Evolutionary conservation across 352 stramenopile species (phyloP), one percentile per base, ranked within the genome.

Genomic region (Peronospora destructor): DNA sequence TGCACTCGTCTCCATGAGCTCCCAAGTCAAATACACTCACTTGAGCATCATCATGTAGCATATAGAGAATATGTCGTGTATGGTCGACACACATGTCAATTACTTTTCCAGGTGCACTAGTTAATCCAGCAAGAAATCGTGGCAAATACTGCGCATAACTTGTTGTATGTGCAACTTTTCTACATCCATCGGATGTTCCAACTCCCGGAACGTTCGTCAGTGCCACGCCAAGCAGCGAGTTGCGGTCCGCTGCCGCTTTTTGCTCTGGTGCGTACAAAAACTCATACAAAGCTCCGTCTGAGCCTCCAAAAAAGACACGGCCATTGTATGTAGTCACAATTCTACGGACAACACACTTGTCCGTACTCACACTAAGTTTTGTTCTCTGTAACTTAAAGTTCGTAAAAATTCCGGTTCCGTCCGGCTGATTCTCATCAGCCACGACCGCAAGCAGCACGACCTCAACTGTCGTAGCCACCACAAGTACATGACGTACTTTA

Each of bases 301-400:
- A 95, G 19, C 95, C 95, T 17, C 91, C 95, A 64, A 99, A 94
- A 63, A 99, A 98, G 57, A 98, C 92, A 26, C 95, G 76, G 4
- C 95, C 95, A 29, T 61, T 70, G 23, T 68, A 66, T 23, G 88
- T 95, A 0, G 85, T 89, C 19, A 73, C 71, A 47, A 98, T 93
- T 28, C 81, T 85, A 6, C 92, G 74, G 41, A 98, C 90, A 6
- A 95, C 87, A 40, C 96, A 86, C 56, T 91, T 92, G 71, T 98
- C 94, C 4, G 94, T 97, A 25, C 83, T 94, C 8, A 98, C 70
- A 33, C 79, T 85, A 33, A 96, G 91, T 49, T 94, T 90, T 12
- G 89, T 97, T 29, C 79, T 71, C 52, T 85, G 66, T 19, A 94
- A 56, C 53, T 80, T 73, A 13, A 79, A 66, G 4, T 3, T 26